These are phyloP conservation scores for Exophiala sideris DNA, from an alignment of 2,329 filamentous ascomycete genomes.

Conservation along the genomic window DNA sequence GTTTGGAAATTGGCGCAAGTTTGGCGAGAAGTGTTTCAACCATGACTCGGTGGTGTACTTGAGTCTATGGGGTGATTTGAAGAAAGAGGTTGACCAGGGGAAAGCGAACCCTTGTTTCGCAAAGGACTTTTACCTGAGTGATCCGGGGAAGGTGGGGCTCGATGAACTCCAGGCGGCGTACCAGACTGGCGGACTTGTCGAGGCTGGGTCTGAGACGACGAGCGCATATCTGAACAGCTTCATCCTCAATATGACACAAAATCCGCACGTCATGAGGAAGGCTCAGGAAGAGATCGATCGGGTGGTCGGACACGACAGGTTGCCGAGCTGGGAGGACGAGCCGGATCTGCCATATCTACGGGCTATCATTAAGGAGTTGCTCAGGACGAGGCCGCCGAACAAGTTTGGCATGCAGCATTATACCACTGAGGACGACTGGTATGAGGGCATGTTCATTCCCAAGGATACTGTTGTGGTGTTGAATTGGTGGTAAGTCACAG, in stretches of 20 bases:
- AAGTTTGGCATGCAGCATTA: constrained; percentile 37
- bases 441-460: constrained; percentile 27
- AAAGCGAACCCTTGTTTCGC: constrained; percentile 20
- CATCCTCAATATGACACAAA: constrained; percentile 34
- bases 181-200: constrained; percentile 24
- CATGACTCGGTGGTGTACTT: constrained; percentile 20
- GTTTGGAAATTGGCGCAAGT: constrained; percentile 21
- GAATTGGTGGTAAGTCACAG: constrained; percentile 44
- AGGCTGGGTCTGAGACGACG: constrained; percentile 29
- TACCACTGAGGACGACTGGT: constrained; percentile 26
- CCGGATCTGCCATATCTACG: constrained; percentile 52
- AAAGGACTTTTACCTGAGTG: constrained; percentile 19
- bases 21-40: constrained; percentile 18
- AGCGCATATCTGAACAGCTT: constrained; percentile 25
- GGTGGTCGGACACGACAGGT: constrained; percentile 48
- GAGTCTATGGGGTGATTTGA: constrained; percentile 18
- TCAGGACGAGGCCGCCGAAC: constrained; percentile 42
- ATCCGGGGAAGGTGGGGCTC: constrained; percentile 19
- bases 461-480: constrained; percentile 32
- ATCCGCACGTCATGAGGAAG: constrained; percentile 44
- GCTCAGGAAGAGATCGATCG: constrained; percentile 50
- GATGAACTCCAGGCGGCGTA: constrained; percentile 20
- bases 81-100: constrained; percentile 20
- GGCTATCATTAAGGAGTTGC: constrained; percentile 35
- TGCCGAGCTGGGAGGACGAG: constrained; percentile 50